Conservation (phyloP, 495 filamentous ascomycete species). For the Hypoxylon rickii region DNA sequence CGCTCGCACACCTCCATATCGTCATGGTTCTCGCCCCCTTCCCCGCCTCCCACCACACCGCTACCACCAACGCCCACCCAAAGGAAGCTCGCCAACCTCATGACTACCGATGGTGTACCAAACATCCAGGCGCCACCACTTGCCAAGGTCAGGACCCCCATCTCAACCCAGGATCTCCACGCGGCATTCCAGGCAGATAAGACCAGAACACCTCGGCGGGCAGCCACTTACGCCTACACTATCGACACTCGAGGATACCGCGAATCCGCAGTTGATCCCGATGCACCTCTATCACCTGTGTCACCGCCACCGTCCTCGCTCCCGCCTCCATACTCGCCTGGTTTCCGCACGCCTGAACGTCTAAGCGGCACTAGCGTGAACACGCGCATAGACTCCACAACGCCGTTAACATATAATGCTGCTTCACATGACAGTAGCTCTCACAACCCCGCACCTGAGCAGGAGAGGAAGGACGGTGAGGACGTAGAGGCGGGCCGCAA, state of each 20-base stretch:
- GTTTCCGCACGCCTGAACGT: constrained; percentile 13
- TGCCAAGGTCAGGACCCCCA: constrained; percentile 13
- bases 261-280: constrained; percentile 28
- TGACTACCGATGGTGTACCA: constrained; percentile 12
- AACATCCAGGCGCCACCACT: constrained; percentile 10
- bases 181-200: not conserved
- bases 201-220: constrained; percentile 6
- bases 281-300: constrained; percentile 13
- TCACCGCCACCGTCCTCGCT: constrained; percentile 19
- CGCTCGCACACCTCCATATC: constrained; percentile 20
- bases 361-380: constrained; percentile 10
- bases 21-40: constrained; percentile 31
- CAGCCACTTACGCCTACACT: not conserved
- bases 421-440: not conserved
- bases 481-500: constrained; percentile 9
- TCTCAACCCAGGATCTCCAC: not conserved
- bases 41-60: constrained; percentile 25
- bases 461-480: not conserved
- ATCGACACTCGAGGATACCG: constrained; percentile 20
- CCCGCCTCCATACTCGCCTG: constrained; percentile 26
- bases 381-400: constrained; percentile 23
- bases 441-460: not conserved
- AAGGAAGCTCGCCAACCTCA: constrained; percentile 22
- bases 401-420: constrained; percentile 14
- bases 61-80: constrained; percentile 23